A percentile compares a stretch with the other conserved stretches of the same genome.
These are phyloP conservation scores for Ceratonia siliqua DNA, from an alignment of 306 rosid genomes.

Conservation along the genomic window DNA sequence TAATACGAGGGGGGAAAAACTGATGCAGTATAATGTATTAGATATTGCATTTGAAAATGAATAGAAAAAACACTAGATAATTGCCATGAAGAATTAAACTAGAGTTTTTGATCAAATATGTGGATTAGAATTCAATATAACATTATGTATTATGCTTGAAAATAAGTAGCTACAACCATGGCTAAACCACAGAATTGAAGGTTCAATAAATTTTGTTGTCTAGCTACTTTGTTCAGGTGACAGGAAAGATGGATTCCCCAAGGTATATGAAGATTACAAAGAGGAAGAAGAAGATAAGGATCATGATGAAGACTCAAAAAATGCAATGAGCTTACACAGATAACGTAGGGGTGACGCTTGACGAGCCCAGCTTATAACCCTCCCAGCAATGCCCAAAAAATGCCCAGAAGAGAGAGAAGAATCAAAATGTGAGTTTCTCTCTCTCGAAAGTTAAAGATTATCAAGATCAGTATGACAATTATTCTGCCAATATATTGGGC, in stretches of 20 bases:
- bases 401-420: slow-evolving; percentile 33
- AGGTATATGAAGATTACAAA: neutral
- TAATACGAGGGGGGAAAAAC: neutral
- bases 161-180: neutral
- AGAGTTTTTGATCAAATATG: neutral
- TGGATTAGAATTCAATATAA: neutral
- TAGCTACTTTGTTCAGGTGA: neutral
- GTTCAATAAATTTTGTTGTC: neutral
- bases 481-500: neutral
- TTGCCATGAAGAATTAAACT: neutral
- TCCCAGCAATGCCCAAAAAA: slow-evolving; percentile 33
- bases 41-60: neutral
- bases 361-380: slow-evolving; percentile 18
- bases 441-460: slow-evolving; percentile 10
- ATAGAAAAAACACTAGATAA: neutral
- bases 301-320: neutral
- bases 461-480: neutral
- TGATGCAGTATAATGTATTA: neutral
- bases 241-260: neutral
- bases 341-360: neutral
- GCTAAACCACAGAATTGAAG: no score
- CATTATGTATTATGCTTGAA: neutral
- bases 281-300: neutral
- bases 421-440: slow-evolving; percentile 35
- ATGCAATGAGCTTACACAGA: slow-evolving; percentile 17